Percentiles rank a stretch among this genome's conserved stretches.
Conservation (phyloP, 441 rosid species). For the Pelargonium cotyledonis region DNA sequence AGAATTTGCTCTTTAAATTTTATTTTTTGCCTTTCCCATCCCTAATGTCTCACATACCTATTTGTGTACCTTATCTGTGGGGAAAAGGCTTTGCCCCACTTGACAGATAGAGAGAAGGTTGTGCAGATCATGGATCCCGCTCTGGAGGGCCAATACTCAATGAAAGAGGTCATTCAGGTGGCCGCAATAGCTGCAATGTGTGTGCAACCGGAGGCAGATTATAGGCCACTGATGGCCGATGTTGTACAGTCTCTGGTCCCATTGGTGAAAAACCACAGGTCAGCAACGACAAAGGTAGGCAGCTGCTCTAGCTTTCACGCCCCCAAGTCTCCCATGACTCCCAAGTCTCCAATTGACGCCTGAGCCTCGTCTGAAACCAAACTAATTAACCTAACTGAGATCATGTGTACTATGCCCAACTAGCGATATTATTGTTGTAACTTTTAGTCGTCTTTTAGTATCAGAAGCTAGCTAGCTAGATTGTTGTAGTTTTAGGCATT, state of each 20-base stretch:
- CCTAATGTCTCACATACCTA: neutral
- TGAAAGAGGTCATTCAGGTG: slow-evolving; percentile 86
- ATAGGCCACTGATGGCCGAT: slow-evolving; percentile 94
- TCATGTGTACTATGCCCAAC: too few relatives aligned
- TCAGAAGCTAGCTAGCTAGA: too few relatives aligned
- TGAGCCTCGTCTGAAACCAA: neutral
- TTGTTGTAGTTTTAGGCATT: too few relatives aligned
- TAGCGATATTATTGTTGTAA: too few relatives aligned
- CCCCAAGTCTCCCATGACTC: slow-evolving; percentile 39
- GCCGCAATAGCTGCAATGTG: slow-evolving; percentile 99
- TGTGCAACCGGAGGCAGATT: slow-evolving; percentile 86
- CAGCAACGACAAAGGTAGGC: slow-evolving; percentile 39
- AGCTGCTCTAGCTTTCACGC: slow-evolving; percentile 44
- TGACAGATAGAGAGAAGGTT: slow-evolving; percentile 80
- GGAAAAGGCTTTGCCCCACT: slow-evolving; percentile 55
- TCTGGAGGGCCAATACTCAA: slow-evolving; percentile 67
- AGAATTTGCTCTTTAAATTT: too few relatives aligned
- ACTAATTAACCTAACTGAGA: too few relatives aligned
- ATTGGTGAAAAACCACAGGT: slow-evolving; percentile 52
- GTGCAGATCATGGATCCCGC: slow-evolving; percentile 81
- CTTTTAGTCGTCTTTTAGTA: too few relatives aligned
- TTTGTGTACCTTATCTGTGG: slow-evolving; percentile 6
- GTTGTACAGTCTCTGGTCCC: slow-evolving; percentile 90
- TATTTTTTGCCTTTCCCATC: neutral
- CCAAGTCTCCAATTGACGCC: slow-evolving; percentile 9